Evolutionary conservation across 2,329 filamentous ascomycete species (phyloP).

Genomic region (Colletotrichum euphorbiae): DNA sequence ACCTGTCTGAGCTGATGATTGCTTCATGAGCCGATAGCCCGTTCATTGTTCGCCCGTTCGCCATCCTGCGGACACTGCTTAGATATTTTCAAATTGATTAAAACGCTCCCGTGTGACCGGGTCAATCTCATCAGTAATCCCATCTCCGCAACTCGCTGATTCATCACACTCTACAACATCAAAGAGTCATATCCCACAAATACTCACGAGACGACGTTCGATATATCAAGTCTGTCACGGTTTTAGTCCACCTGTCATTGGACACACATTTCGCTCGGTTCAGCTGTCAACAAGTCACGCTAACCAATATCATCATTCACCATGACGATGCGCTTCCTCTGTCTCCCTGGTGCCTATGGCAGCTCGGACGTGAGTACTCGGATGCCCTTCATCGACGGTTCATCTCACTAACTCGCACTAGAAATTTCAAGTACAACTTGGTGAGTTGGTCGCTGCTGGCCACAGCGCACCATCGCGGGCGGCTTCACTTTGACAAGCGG

Average conservation of each 20-base stretch:
- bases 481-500: slow-evolving; percentile 16
- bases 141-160: slow-evolving; percentile 25
- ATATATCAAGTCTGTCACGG: neutral
- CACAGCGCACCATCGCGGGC: slow-evolving; percentile 1
- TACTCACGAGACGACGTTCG: neutral
- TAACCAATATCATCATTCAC: slow-evolving; percentile 17
- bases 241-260: slow-evolving; percentile 3
- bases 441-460: slow-evolving; percentile 45
- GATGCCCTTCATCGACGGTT: slow-evolving; percentile 32
- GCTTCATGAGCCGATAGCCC: slow-evolving; percentile 27
- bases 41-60: slow-evolving; percentile 23
- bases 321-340: slow-evolving; percentile 65
- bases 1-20: slow-evolving; percentile 40
- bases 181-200: slow-evolving; percentile 9
- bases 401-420: slow-evolving; percentile 43
- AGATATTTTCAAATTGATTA: slow-evolving; percentile 34
- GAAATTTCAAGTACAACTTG: slow-evolving; percentile 68
- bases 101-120: slow-evolving; percentile 32
- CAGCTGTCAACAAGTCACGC: slow-evolving; percentile 12
- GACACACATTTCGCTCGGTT: slow-evolving; percentile 1
- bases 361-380: slow-evolving; percentile 61
- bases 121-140: slow-evolving; percentile 19
- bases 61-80: slow-evolving; percentile 11
- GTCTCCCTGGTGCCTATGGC: slow-evolving; percentile 68
- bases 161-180: slow-evolving; percentile 22